Percentiles rank a stretch among this genome's conserved stretches.
phyloP scores from a whole-genome alignment of 768 basidiomycete species.

The Strobilomyces echinocephalus region DNA sequence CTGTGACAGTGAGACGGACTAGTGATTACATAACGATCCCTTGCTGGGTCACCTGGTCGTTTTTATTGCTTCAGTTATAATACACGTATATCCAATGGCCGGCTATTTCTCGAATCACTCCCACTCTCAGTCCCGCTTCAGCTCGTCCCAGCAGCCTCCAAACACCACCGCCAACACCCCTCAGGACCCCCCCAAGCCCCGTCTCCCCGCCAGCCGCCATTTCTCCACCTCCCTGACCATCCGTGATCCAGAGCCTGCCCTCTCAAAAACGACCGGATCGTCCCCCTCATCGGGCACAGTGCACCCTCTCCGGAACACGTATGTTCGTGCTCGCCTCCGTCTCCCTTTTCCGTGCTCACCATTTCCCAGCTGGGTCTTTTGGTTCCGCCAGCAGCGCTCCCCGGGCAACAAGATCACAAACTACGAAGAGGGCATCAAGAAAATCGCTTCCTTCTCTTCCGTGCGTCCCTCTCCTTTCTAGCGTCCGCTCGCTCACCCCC shows the following conservation, averaged over 20 bases:
- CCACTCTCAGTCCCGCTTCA: constrained; percentile 58
- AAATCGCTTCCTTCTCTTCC: constrained; percentile 84
- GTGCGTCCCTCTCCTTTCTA: constrained; percentile 38
- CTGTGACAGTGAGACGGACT: constrained; percentile 42
- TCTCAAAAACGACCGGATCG: constrained; percentile 36
- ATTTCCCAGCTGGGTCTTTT: constrained; percentile 75
- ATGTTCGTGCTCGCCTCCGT: constrained; percentile 45
- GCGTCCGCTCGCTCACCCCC: constrained; percentile 6
- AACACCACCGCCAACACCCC: neutral
- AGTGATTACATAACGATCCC: constrained; percentile 23
- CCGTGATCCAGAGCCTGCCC: constrained; percentile 29
- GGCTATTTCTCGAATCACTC: constrained; percentile 85
- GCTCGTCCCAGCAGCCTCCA: constrained; percentile 42
- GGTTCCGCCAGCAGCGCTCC: constrained; percentile 86
- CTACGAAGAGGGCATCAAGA: constrained; percentile 95
- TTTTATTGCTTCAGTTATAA: constrained; percentile 26
- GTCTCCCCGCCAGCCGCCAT: constrained; percentile 62
- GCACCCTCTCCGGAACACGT: constrained; percentile 83
- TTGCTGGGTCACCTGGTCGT: neutral
- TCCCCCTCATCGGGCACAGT: constrained; percentile 35
- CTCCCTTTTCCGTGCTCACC: constrained; percentile 14
- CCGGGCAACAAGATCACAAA: constrained; percentile 86
- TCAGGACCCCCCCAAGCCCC: constrained; percentile 35
- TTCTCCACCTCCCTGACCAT: constrained; percentile 62
- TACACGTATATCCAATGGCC: constrained; percentile 39